Conservation (phyloP, 2,329 filamentous ascomycete genomes). For the Pseudocercospora musae region DNA sequence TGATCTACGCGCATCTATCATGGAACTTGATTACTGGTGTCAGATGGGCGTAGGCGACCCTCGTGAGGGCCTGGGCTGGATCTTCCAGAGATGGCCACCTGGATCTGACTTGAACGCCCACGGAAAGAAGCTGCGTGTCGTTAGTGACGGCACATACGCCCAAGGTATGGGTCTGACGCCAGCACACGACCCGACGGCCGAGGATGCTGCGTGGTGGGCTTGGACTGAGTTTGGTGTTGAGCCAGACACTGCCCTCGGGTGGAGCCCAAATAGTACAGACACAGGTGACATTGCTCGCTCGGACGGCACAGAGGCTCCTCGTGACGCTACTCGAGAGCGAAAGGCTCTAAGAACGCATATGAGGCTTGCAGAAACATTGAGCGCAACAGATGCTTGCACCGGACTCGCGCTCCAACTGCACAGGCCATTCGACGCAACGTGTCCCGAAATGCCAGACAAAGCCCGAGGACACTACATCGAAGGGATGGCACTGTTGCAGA, state of each 20-base stretch:
- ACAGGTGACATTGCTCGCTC: background rate
- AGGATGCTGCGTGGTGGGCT: slow-evolving; percentile 62
- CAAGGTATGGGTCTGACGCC: slow-evolving; percentile 71
- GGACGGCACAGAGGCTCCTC: background rate
- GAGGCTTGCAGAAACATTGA: slow-evolving; percentile 58
- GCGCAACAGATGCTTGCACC: slow-evolving; percentile 62
- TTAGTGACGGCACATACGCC: slow-evolving; percentile 76
- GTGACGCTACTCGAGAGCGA: background rate
- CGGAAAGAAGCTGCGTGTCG: slow-evolving; percentile 68
- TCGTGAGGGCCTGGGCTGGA: slow-evolving; percentile 88
- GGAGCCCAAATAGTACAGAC: slow-evolving; percentile 34
- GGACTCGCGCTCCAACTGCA: slow-evolving; percentile 44
- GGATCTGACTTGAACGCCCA: slow-evolving; percentile 66
- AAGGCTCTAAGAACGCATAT: background rate
- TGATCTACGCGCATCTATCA: slow-evolving; percentile 78
- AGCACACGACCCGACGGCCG: slow-evolving; percentile 47
- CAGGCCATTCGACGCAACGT: slow-evolving; percentile 57
- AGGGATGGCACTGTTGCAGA: slow-evolving; percentile 53
- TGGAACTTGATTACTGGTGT: slow-evolving; percentile 92
- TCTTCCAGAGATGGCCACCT: slow-evolving; percentile 71
- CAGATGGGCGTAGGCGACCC: slow-evolving; percentile 89
- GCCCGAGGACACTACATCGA: slow-evolving; percentile 55
- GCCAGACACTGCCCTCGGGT: slow-evolving; percentile 33
- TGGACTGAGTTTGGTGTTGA: slow-evolving; percentile 65
- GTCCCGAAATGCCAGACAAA: slow-evolving; percentile 56